A percentile compares a stretch with the other conserved stretches of the same genome.
Evolutionary conservation across 331 rosid genomes (phyloP).

Genomic region (Cydonia oblonga): DNA sequence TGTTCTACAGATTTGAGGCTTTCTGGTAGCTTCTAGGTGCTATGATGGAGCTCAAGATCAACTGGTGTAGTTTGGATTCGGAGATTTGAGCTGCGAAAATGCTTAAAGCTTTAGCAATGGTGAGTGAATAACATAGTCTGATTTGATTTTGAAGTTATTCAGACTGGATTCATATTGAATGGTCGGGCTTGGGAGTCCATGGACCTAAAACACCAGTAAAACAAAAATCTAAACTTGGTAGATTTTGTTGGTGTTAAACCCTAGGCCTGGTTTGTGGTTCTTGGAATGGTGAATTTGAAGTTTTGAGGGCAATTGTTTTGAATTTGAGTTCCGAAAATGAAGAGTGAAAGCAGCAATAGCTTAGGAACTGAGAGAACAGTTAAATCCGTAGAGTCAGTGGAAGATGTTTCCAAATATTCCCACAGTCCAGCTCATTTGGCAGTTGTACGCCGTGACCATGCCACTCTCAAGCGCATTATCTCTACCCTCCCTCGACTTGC

Average conservation of each 20-base stretch:
- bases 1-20: constrained; percentile 40
- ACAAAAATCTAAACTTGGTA: constrained; percentile 9
- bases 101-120: constrained; percentile 10
- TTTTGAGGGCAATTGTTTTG: constrained; percentile 9
- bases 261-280: constrained; percentile 16
- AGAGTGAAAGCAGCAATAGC: constrained; percentile 32
- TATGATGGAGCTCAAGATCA: constrained; percentile 29
- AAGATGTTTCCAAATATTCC: constrained; percentile 54
- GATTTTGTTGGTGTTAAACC: constrained; percentile 11
- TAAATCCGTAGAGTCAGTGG: constrained; percentile 33
- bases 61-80: constrained; percentile 4
- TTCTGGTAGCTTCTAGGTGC: constrained; percentile 4
- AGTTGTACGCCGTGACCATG: constrained; percentile 63
- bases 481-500: constrained; percentile 58
- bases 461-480: constrained; percentile 49
- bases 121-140: constrained; percentile 18
- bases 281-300: constrained; percentile 13
- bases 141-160: constrained; percentile 1
- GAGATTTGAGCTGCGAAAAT: constrained; percentile 14
- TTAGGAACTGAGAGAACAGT: constrained; percentile 32
- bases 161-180: background rate
- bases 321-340: constrained; percentile 16
- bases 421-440: constrained; percentile 91
- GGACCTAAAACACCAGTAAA: background rate
- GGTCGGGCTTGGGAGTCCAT: background rate